These are phyloP conservation scores for Eimeria necatrix DNA, from an alignment of 169 alveolate species.

Conservation along the genomic window DNA sequence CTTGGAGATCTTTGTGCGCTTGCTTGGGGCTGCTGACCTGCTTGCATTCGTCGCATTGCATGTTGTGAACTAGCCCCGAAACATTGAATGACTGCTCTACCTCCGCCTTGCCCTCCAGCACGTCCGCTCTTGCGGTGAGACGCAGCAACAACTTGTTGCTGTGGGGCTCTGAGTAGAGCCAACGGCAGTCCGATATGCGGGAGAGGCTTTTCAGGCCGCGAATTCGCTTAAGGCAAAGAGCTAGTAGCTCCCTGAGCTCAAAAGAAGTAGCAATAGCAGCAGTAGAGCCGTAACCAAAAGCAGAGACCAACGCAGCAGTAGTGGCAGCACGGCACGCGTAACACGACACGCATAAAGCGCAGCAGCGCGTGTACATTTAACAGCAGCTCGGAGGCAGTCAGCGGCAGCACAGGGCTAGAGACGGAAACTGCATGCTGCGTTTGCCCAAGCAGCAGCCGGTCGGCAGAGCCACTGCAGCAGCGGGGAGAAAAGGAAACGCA, in stretches of 20 bases:
- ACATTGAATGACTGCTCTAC: conserved; percentile 94
- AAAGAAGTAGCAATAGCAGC: neutral
- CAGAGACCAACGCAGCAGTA: neutral
- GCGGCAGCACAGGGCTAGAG: no score
- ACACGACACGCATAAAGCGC: neutral
- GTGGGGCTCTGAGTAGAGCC: conserved; percentile 94
- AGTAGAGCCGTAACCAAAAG: neutral
- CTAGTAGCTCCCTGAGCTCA: conserved; percentile 95
- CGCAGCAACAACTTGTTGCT: conserved; percentile 96
- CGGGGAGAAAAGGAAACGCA: no score
- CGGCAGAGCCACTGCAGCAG: no score
- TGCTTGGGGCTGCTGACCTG: conserved; percentile 82
- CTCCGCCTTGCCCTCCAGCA: conserved; percentile 92
- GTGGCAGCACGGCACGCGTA: neutral
- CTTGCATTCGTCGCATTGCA: conserved; percentile 99
- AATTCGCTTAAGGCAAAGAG: conserved; percentile 97
- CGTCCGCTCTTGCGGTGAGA: conserved; percentile 96
- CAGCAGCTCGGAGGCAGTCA: no score
- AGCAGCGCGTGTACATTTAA: no score
- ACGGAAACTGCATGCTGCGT: no score
- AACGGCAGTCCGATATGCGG: conserved; percentile 95
- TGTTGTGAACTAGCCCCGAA: conserved; percentile 93
- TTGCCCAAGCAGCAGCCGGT: no score
- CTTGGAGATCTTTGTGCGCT: no score
- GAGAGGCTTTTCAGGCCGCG: conserved; percentile 94